phyloP scores from a whole-genome alignment of 2,329 filamentous ascomycete genomes.

The Aureobasidium melanogenum region DNA sequence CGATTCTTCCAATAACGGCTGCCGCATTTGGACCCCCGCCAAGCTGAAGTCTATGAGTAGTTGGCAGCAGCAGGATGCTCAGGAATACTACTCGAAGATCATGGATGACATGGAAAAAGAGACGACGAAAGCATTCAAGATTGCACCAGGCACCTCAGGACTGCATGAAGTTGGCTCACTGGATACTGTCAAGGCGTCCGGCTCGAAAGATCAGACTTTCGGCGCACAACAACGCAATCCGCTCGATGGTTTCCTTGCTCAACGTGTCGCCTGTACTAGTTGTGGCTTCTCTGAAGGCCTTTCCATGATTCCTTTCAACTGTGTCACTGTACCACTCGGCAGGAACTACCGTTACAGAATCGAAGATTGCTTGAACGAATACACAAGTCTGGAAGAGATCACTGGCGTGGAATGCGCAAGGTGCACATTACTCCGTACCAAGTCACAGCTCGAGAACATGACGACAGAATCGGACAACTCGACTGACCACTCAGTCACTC shows the following conservation, averaged over 20 bases:
- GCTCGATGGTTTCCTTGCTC: slow-evolving; percentile 77
- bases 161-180: slow-evolving; percentile 17
- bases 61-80: slow-evolving; percentile 93
- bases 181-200: neutral
- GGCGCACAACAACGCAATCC: slow-evolving; percentile 48
- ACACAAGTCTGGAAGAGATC: slow-evolving; percentile 76
- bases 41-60: slow-evolving; percentile 87
- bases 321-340: slow-evolving; percentile 76
- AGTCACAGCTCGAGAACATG: slow-evolving; percentile 43
- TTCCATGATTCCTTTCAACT: slow-evolving; percentile 88
- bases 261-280: slow-evolving; percentile 75
- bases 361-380: slow-evolving; percentile 72
- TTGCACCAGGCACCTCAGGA: slow-evolving; percentile 17
- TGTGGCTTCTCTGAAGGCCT: slow-evolving; percentile 85
- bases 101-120: slow-evolving; percentile 45
- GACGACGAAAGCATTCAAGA: slow-evolving; percentile 28
- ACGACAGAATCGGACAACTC: slow-evolving; percentile 16
- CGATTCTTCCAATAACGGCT: slow-evolving; percentile 60
- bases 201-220: neutral
- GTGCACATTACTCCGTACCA: slow-evolving; percentile 64
- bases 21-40: slow-evolving; percentile 70
- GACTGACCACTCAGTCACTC: slow-evolving; percentile 14
- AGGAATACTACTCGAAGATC: slow-evolving; percentile 91
- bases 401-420: slow-evolving; percentile 85
- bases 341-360: slow-evolving; percentile 58